Conservation (phyloP, 1,284 basidiomycete species). For the Ganoderma sinense region DNA sequence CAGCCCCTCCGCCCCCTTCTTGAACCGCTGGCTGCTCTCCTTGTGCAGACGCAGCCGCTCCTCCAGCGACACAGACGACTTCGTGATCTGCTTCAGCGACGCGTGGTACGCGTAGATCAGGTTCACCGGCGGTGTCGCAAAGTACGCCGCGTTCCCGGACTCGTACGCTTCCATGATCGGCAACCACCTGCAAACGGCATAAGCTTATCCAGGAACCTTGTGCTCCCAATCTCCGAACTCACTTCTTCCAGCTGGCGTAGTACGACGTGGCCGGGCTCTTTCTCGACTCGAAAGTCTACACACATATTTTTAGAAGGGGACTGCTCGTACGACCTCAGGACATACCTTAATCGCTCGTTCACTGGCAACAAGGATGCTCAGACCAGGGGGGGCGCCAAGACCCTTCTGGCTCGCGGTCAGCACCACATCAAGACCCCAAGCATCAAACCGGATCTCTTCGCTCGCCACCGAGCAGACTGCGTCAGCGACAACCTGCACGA, state of each 20-base stretch:
- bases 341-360: constrained; percentile 78
- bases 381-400: constrained; percentile 92
- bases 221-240: constrained; percentile 17
- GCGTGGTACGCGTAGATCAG: constrained; percentile 91
- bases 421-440: constrained; percentile 93
- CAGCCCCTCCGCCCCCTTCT: constrained; percentile 71
- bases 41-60: constrained; percentile 86
- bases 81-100: constrained; percentile 80
- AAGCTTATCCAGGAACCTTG: background rate
- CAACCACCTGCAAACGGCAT: constrained; percentile 68
- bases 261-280: constrained; percentile 80
- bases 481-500: constrained; percentile 79
- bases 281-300: constrained; percentile 72
- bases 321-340: background rate
- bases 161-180: constrained; percentile 95
- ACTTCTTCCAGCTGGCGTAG: constrained; percentile 92
- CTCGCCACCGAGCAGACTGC: constrained; percentile 96
- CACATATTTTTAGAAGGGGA: background rate
- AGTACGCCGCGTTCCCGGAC: constrained; percentile 78
- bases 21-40: constrained; percentile 78
- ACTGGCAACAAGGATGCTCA: constrained; percentile 88
- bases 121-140: constrained; percentile 96
- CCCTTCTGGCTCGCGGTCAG: constrained; percentile 96
- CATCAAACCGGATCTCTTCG: constrained; percentile 95
- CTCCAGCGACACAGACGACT: constrained; percentile 67